Base-by-base conservation (phyloP, 257 asterid genomes). In the Catharanthus roseus region DNA sequence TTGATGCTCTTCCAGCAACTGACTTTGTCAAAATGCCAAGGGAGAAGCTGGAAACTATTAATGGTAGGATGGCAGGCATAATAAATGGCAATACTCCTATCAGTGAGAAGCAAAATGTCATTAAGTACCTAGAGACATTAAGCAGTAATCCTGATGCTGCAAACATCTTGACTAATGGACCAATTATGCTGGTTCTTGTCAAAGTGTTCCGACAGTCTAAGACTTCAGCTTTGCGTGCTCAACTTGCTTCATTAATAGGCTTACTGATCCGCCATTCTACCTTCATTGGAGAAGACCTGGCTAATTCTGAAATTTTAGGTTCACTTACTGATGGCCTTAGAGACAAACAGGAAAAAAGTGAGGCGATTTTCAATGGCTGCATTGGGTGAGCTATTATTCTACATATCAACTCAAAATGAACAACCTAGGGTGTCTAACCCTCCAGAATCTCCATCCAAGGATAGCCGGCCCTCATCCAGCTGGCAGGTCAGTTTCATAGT, bases 291-390 rank as follows among this genome's bases (percentile, higher is more conserved):
- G 97, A 91, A 86, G 99, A 95, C 62, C 85, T 95, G 81, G 91
- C 96, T 42, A 87, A 88, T 83, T 89, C 97, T 79, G 97, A 96
- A 77, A 91, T 95, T 74, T 82, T 95, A 79, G 90, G 91, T 78
- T 95, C 99, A 50, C 79, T 95, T 69, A 86, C 96, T 66, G 97
- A 91, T 88, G 98, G 99, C 67, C 95, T 91, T 63, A 85, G 99
- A 75, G 99, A 95, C 78, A 88, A 87, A 76, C 98, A 91, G 82
- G 98, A 91, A 81, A n/a, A 91, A 89, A 73, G 99, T 95, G 71
- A 85, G 99, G 82, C 87, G 98, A 84, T 95, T 89, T 82, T 91
- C 99, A 65, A 91, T 95, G 99, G 99, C 99, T 66, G 99, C 98
- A 36, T 36, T 91, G 77, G 98, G 99, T 11, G 98, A 95, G 85